Evolutionary conservation across 805 yeast genomes (phyloP).

Genomic region (Wickerhamiella galacta): DNA sequence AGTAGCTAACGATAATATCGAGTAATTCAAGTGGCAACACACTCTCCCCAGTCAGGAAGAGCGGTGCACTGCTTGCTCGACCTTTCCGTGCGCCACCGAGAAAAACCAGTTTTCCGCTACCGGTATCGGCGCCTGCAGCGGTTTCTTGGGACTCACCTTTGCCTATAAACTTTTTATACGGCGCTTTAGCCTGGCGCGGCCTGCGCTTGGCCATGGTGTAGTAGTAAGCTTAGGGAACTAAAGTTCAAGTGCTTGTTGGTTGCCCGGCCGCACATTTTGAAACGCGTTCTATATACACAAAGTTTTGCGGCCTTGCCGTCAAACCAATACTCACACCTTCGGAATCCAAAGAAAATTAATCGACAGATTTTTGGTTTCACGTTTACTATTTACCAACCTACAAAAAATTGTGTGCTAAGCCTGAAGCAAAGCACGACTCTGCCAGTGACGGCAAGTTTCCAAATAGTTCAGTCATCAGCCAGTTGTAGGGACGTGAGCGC

Average conservation of each 20-base stretch:
- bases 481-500: too few species aligned
- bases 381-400: too few species aligned
- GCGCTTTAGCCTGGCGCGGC: constrained; percentile 67
- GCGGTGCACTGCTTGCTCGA: constrained; percentile 4
- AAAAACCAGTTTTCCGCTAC: constrained; percentile 1
- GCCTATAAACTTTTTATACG: constrained; percentile 56
- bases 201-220: constrained; percentile 40
- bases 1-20: constrained; percentile 22
- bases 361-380: too few species aligned
- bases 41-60: constrained; percentile 7
- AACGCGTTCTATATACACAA: too few species aligned
- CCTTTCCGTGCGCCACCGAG: constrained; percentile 1
- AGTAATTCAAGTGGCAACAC: constrained; percentile 37
- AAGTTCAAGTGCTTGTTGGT: background rate
- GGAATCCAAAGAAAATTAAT: too few species aligned
- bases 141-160: background rate
- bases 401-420: too few species aligned
- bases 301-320: too few species aligned
- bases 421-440: too few species aligned
- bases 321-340: too few species aligned
- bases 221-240: background rate
- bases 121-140: background rate
- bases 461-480: too few species aligned
- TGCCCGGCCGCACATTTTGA: constrained; percentile 1
- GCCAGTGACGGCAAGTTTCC: too few species aligned